Evolutionary conservation across 2,329 filamentous ascomycete genomes (phyloP).

Genomic region (Aspergillus quadricinctus): DNA sequence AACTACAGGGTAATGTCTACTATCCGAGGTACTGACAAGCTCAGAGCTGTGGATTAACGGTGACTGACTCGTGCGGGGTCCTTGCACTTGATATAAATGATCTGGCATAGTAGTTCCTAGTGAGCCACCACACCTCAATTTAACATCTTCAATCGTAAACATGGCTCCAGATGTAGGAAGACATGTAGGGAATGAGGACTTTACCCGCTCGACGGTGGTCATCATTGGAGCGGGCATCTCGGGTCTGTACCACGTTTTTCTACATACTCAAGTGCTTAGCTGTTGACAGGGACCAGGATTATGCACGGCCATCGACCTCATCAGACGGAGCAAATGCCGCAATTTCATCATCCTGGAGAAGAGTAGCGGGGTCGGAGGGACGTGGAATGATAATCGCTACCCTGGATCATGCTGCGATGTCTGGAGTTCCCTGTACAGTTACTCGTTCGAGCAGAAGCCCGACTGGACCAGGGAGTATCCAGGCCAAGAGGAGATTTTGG

Average conservation of each 20-base stretch:
- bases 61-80: not conserved
- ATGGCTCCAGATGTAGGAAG: not conserved
- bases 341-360: slow-evolving; percentile 58
- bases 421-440: slow-evolving; percentile 54
- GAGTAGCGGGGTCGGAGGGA: slow-evolving; percentile 50
- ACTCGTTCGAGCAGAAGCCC: slow-evolving; percentile 57
- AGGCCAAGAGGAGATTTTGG: slow-evolving; percentile 57
- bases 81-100: not conserved
- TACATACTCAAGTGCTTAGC: not conserved
- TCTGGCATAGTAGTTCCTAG: not conserved
- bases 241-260: slow-evolving; percentile 29
- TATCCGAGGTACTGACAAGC: not conserved
- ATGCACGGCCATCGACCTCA: slow-evolving; percentile 55
- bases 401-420: slow-evolving; percentile 55
- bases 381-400: slow-evolving; percentile 55
- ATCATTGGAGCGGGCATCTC: slow-evolving; percentile 56
- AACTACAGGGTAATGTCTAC: not conserved
- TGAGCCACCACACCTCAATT: not conserved
- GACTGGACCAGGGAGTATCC: slow-evolving; percentile 57
- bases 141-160: not conserved
- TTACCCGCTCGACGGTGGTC: slow-evolving; percentile 51
- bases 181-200: slow-evolving; percentile 45
- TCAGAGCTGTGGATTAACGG: not conserved
- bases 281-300: slow-evolving; percentile 36
- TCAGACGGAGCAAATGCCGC: slow-evolving; percentile 41